A percentile compares a stretch with the other conserved stretches of the same genome.
phyloP scores from a whole-genome alignment of 176 grass and related monocot species.

The Oryza punctata region DNA sequence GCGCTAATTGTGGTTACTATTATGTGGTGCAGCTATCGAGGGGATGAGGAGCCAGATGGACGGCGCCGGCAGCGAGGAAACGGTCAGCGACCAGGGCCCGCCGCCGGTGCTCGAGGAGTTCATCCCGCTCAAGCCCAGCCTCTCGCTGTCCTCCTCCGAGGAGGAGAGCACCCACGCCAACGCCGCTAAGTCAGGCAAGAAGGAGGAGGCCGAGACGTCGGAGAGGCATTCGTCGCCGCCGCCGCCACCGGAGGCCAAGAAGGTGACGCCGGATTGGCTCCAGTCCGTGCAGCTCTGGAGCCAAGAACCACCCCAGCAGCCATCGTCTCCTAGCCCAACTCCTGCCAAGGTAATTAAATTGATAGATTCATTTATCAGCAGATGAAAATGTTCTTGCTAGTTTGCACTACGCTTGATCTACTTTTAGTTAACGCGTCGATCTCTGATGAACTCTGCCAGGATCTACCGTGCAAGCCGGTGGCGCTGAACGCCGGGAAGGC shows the following conservation, averaged over 20 bases:
- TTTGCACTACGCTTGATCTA: too few species aligned
- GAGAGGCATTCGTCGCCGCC: neutral
- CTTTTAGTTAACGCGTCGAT: neutral
- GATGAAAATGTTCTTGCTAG: neutral
- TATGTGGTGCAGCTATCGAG: constrained; percentile 61
- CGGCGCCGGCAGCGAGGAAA: constrained; percentile 49
- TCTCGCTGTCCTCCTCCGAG: constrained; percentile 47
- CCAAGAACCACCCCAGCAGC: constrained; percentile 35
- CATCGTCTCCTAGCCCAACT: neutral
- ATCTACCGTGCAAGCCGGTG: constrained; percentile 62
- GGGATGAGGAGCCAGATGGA: constrained; percentile 59
- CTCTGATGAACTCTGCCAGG: constrained; percentile 24
- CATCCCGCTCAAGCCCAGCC: constrained; percentile 85
- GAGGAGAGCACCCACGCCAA: constrained; percentile 42
- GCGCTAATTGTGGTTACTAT: neutral
- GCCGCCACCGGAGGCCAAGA: constrained; percentile 22
- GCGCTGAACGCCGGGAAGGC: constrained; percentile 46
- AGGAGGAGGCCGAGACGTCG: neutral
- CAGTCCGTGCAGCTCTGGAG: constrained; percentile 84
- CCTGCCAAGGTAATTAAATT: constrained; percentile 26
- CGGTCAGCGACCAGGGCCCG: constrained; percentile 51
- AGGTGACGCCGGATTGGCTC: constrained; percentile 67
- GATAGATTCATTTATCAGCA: neutral
- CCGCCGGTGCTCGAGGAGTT: constrained; percentile 94
- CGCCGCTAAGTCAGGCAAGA: constrained; percentile 10